phyloP scores from a whole-genome alignment of 208 protist genomes.

The Entamoeba histolytica region DNA sequence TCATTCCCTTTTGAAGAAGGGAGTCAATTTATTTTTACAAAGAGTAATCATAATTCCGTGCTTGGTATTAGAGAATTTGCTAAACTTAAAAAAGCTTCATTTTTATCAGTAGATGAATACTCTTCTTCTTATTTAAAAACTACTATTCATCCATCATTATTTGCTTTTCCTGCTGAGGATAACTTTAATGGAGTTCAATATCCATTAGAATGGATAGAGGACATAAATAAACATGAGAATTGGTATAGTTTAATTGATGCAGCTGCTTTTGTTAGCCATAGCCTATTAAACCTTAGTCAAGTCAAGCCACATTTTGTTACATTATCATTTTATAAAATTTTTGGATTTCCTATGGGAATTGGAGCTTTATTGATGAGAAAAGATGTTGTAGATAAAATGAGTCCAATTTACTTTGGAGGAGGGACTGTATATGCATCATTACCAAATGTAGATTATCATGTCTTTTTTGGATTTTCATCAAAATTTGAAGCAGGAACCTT shows the following conservation, averaged over 20 bases:
- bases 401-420: constrained; percentile 12
- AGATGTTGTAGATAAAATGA: background rate
- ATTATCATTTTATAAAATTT: constrained; percentile 33
- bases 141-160: constrained; percentile 5
- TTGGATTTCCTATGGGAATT: constrained; percentile 24
- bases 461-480: background rate
- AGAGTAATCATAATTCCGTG: constrained; percentile 22
- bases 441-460: background rate
- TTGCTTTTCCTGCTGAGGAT: constrained; percentile 23
- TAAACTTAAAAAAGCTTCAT: constrained; percentile 3
- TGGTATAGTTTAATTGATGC: constrained; percentile 24
- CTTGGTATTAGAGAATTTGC: constrained; percentile 20
- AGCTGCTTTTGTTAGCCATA: constrained; percentile 13
- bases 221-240: background rate
- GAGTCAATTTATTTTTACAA: constrained; percentile 9
- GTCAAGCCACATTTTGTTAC: constrained; percentile 15
- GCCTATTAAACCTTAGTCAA: background rate
- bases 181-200: constrained; percentile 32
- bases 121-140: background rate
- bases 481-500: constrained; percentile 24
- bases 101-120: background rate
- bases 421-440: constrained; percentile 8
- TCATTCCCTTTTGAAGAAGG: constrained; percentile 9
- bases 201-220: background rate
- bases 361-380: constrained; percentile 12